These are phyloP conservation scores for Nemania abortiva DNA, from an alignment of 2,329 filamentous ascomycete species.

Conservation along the genomic window DNA sequence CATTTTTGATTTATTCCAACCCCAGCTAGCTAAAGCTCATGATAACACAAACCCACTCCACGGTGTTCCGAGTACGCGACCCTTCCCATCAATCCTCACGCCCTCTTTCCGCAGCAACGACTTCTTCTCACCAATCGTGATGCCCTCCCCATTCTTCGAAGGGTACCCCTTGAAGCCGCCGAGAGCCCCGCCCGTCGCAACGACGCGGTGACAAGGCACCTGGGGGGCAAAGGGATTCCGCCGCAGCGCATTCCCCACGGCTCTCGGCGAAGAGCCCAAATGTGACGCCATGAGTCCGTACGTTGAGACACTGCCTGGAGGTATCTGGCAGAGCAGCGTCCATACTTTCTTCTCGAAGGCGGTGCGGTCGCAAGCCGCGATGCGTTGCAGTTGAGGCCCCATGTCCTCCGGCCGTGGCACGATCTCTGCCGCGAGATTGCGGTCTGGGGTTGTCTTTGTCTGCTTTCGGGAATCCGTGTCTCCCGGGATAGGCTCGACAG, in stretches of 20 bases:
- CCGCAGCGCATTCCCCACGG: slow-evolving; percentile 64
- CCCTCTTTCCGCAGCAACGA: slow-evolving; percentile 72
- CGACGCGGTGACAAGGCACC: slow-evolving; percentile 80
- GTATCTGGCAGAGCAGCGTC: slow-evolving; percentile 80
- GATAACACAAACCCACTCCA: slow-evolving; percentile 57
- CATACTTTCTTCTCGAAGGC: slow-evolving; percentile 75
- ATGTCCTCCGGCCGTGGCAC: slow-evolving; percentile 47
- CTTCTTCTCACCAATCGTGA: slow-evolving; percentile 74
- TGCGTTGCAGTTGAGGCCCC: slow-evolving; percentile 58
- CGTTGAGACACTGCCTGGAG: slow-evolving; percentile 78
- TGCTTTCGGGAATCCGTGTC: slow-evolving; percentile 29
- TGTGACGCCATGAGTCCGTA: slow-evolving; percentile 77
- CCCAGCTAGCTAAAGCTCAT: background rate
- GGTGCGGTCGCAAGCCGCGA: slow-evolving; percentile 60
- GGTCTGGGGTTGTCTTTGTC: slow-evolving; percentile 15
- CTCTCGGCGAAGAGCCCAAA: slow-evolving; percentile 56
- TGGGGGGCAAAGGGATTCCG: slow-evolving; percentile 85
- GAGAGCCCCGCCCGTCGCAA: slow-evolving; percentile 77
- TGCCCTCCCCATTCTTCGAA: slow-evolving; percentile 70
- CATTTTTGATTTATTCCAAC: background rate
- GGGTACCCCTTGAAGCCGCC: slow-evolving; percentile 79
- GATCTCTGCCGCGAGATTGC: slow-evolving; percentile 9
- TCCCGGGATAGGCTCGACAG: slow-evolving; percentile 17
- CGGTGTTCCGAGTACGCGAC: slow-evolving; percentile 70
- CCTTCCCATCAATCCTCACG: slow-evolving; percentile 70